Conservation (phyloP, 768 basidiomycete species). For the Lenzites betulinus region DNA sequence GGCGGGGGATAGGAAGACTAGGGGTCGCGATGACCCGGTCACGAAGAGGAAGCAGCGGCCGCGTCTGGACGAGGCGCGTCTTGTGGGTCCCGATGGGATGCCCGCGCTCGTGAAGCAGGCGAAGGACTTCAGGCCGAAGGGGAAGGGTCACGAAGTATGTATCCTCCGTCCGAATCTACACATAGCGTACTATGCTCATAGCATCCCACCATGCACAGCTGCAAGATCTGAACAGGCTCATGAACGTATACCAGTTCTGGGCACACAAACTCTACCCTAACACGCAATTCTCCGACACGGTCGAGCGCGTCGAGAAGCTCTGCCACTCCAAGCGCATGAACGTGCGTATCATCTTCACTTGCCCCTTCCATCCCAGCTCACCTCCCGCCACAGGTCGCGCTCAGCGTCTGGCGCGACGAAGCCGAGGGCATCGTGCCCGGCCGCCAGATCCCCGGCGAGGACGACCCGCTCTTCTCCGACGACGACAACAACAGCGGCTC, state of each 20-base stretch:
- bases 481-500: slow-evolving; percentile 25
- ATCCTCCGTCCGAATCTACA: neutral
- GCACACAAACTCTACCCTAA: slow-evolving; percentile 91
- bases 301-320: slow-evolving; percentile 82
- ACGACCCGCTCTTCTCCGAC: slow-evolving; percentile 27
- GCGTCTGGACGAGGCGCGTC: slow-evolving; percentile 72
- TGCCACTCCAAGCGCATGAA: slow-evolving; percentile 86
- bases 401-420: slow-evolving; percentile 81
- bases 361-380: neutral
- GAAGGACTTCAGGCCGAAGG: slow-evolving; percentile 78
- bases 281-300: slow-evolving; percentile 83
- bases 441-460: slow-evolving; percentile 32
- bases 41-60: slow-evolving; percentile 52
- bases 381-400: slow-evolving; percentile 49
- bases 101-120: slow-evolving; percentile 75
- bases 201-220: slow-evolving; percentile 44
- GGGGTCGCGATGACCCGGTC: slow-evolving; percentile 27
- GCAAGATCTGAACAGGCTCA: slow-evolving; percentile 76
- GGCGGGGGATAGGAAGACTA: slow-evolving; percentile 36
- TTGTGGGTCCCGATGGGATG: slow-evolving; percentile 77
- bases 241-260: slow-evolving; percentile 93
- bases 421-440: slow-evolving; percentile 47
- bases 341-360: slow-evolving; percentile 54
- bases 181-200: neutral
- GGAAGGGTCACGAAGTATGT: slow-evolving; percentile 90